Percentiles rank a stretch among this genome's conserved stretches.
These are phyloP conservation scores for Fraxinus latifolia DNA, from an alignment of 305 asterid species.

Conservation along the genomic window DNA sequence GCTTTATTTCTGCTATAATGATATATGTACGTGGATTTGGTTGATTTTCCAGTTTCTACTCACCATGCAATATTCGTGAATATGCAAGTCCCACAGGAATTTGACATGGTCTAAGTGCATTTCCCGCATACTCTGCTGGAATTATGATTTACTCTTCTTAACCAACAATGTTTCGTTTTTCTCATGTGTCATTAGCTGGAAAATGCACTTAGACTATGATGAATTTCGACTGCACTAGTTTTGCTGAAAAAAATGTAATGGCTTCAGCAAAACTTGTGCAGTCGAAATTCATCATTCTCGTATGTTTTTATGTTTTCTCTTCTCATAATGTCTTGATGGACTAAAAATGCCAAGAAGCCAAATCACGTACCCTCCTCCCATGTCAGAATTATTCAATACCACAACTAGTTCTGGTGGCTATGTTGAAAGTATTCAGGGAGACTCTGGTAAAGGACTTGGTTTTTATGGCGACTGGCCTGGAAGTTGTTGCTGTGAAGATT, in stretches of 20 bases:
- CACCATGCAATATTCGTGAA: not conserved
- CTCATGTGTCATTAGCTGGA: not conserved
- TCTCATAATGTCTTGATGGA: not conserved
- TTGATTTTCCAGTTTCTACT: not conserved
- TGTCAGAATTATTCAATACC: not conserved
- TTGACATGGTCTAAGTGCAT: not conserved
- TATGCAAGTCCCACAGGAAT: not conserved
- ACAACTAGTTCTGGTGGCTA: not conserved
- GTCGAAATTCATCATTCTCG: not conserved
- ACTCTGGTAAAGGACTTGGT: not conserved
- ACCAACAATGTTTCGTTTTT: not conserved
- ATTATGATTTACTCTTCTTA: not conserved
- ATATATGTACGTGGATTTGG: constrained; percentile 14
- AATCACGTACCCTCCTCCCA: not conserved
- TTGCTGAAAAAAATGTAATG: not conserved
- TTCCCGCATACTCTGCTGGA: not conserved
- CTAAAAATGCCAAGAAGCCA: not conserved
- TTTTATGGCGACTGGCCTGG: not conserved
- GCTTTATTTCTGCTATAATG: constrained; percentile 3
- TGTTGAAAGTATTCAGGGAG: not conserved
- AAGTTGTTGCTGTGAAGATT: not conserved
- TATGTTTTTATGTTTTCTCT: not conserved
- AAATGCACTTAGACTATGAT: too few species aligned
- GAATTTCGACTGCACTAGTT: too few species aligned
- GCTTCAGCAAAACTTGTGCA: not conserved